Base-by-base conservation (phyloP, 2,329 filamentous ascomycete genomes). In the Pseudogymnoascus sp. region DNA sequence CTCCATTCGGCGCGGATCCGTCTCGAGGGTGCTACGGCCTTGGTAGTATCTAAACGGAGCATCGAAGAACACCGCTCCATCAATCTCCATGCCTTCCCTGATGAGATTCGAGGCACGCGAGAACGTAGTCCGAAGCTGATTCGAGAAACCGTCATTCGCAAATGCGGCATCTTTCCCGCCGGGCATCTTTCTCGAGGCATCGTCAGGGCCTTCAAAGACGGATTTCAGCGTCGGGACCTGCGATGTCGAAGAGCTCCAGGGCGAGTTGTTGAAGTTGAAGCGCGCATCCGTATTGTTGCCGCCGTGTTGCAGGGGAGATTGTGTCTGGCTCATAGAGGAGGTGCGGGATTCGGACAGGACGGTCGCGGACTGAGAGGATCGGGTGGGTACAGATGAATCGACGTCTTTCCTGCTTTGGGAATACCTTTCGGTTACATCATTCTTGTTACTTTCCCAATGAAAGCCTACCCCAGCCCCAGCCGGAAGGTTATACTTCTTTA, bases 1-100 rank as follows among this genome's bases (percentile, higher is more conserved):
- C 3, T 61, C 61, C 1, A 60, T 57, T 2, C 59, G 61, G 19
- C 64, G 61, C 2, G 62, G 38, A 39, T 65, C 65, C 13, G 62
- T 52, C 35, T 67, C 63, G 4, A 67, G 59, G 13, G 63, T 67
- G 39, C 63, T 67, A 34, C 66, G 59, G 8, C 61, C 64, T 58
- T 66, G 63, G 57, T 67, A 67, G 35, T 65, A 67, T 15, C 61
- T 58, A 30, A 65, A 64, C 2, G 66, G 65, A 12, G 55, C 30
- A 57, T 57, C 55, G 3, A 57, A 38, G n/a, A 57, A 57, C 10
- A 38, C 18, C 3, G 18, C 18, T 7, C 55, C 55, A n/a, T 57
- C 55, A 38, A 57, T 28, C n/a, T 57, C 55, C 28, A 57, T 34
- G 18, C 18, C 30, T 37, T 57, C 55, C n/a, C 55, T 13, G 13